phyloP scores from a whole-genome alignment of 306 rosid species.

The Medicago arabica region DNA sequence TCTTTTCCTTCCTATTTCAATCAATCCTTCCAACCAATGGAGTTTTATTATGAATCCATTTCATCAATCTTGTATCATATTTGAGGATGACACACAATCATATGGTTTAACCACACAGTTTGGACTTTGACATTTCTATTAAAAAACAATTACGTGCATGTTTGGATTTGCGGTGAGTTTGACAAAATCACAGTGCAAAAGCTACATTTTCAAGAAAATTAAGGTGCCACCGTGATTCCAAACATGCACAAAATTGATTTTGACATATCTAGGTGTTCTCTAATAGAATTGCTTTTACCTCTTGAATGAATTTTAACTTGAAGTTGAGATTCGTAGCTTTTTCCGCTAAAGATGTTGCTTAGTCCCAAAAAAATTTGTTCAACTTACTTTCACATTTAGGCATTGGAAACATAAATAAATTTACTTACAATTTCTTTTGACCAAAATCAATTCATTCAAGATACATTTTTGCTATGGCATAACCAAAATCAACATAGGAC shows the following conservation, averaged over 20 bases:
- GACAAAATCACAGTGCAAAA: too few relatives aligned
- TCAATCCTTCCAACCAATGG: neutral
- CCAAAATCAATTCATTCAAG: neutral
- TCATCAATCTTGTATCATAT: constrained; percentile 1
- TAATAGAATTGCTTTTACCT: neutral
- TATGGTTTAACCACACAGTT: neutral
- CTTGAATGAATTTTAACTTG: neutral
- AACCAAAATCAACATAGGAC: neutral
- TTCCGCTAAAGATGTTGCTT: neutral
- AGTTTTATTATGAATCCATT: neutral
- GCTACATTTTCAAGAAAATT: too few relatives aligned
- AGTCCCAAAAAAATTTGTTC: neutral
- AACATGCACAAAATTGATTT: neutral
- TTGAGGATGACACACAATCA: neutral
- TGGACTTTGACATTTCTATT: neutral
- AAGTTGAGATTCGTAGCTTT: neutral
- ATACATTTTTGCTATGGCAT: neutral
- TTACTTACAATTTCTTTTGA: neutral
- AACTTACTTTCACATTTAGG: neutral
- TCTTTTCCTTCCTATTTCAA: neutral
- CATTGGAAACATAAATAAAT: neutral
- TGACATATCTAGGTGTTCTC: neutral
- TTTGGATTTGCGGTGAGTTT: too few relatives aligned
- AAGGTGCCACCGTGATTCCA: neutral
- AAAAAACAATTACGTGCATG: neutral